Conservation (phyloP, 208 protist genomes). For the Herpetomonas muscarum region DNA sequence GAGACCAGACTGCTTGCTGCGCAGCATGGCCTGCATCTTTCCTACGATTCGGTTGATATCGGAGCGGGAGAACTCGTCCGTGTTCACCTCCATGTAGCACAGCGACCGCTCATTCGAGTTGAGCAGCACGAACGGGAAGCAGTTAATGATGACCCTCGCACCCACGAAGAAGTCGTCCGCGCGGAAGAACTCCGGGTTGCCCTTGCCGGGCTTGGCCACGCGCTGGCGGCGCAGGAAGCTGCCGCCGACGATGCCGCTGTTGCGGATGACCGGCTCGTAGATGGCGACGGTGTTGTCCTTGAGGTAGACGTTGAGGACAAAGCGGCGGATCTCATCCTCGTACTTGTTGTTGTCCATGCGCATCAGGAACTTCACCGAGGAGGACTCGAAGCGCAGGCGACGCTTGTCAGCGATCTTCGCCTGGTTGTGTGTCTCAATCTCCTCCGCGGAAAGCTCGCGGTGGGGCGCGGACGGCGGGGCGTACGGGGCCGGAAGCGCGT, state of each 20-base stretch:
- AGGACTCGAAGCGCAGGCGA: slow-evolving; percentile 64
- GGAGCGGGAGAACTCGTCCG: slow-evolving; percentile 74
- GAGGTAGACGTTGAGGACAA: slow-evolving; percentile 89
- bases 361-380: slow-evolving; percentile 89
- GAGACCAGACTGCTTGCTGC: slow-evolving; percentile 69
- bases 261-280: slow-evolving; percentile 87
- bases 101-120: slow-evolving; percentile 88
- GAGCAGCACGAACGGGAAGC: slow-evolving; percentile 77
- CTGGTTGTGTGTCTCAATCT: slow-evolving; percentile 77
- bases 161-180: slow-evolving; percentile 89
- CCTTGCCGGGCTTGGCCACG: slow-evolving; percentile 30
- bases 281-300: slow-evolving; percentile 93
- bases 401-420: slow-evolving; percentile 80
- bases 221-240: slow-evolving; percentile 91
- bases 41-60: slow-evolving; percentile 87
- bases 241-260: slow-evolving; percentile 93
- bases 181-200: slow-evolving; percentile 30
- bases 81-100: slow-evolving; percentile 90
- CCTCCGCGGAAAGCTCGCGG: slow-evolving; percentile 84
- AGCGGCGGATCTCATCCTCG: slow-evolving; percentile 86
- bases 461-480: slow-evolving; percentile 65
- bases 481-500: slow-evolving; percentile 52
- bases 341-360: slow-evolving; percentile 76
- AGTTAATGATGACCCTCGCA: slow-evolving; percentile 68
- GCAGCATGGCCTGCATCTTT: slow-evolving; percentile 87